A percentile compares a stretch with the other conserved stretches of the same genome.
phyloP scores from a whole-genome alignment of 257 asterid species.

The Nicotiana obtusifolia region DNA sequence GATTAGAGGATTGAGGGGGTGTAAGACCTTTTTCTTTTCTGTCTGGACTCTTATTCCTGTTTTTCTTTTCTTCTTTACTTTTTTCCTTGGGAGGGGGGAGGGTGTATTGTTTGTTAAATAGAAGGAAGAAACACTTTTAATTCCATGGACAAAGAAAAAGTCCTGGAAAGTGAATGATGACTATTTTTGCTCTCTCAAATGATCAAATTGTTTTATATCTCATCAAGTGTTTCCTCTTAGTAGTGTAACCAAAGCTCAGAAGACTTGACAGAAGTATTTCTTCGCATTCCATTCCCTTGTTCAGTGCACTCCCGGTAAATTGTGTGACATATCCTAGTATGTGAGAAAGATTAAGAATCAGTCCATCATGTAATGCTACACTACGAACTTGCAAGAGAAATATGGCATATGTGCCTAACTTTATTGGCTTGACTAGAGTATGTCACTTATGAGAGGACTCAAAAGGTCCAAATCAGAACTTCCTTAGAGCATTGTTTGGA shows the following conservation, averaged over 20 bases:
- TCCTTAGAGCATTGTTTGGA: background rate
- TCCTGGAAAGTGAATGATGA: background rate
- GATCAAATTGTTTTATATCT: background rate
- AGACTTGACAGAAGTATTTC: background rate
- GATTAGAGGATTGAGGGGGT: background rate
- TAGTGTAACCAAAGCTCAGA: background rate
- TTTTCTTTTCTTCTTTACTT: background rate
- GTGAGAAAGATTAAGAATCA: background rate
- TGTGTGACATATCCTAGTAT: background rate
- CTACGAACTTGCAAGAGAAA: background rate
- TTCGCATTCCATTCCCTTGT: background rate
- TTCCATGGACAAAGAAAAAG: background rate
- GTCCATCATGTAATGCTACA: background rate
- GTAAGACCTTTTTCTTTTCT: background rate
- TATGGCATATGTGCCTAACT: background rate
- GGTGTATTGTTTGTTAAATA: too few relatives aligned
- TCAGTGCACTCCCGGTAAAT: background rate
- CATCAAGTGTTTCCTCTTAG: background rate
- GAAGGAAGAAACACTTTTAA: background rate
- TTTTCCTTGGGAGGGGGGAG: background rate
- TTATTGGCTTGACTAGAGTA: background rate
- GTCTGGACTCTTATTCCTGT: background rate
- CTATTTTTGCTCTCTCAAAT: background rate
- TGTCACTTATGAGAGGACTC: background rate
- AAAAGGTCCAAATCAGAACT: background rate